Evolutionary conservation across 2,329 filamentous ascomycete species (phyloP).

Genomic region (Xylariaceae sp.): DNA sequence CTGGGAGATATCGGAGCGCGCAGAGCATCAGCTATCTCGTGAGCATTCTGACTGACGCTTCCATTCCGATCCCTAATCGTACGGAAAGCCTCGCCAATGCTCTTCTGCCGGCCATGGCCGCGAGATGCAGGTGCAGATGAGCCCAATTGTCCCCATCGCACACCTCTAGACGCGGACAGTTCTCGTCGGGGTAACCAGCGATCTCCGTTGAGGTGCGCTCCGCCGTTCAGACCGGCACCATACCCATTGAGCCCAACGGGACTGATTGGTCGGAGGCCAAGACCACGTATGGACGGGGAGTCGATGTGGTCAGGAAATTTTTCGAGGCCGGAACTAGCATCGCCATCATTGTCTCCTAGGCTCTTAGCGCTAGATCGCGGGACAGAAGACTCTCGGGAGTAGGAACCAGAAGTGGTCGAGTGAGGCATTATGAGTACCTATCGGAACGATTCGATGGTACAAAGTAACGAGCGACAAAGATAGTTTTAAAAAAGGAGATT

Average conservation of each 20-base stretch:
- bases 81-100: conserved; percentile 84
- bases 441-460: conserved; percentile 23
- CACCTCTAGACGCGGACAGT: conserved; percentile 35
- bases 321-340: conserved; percentile 40
- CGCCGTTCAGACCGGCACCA: conserved; percentile 40
- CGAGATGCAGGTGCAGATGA: conserved; percentile 36
- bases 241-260: conserved; percentile 40
- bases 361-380: conserved; percentile 38
- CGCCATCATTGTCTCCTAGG: conserved; percentile 33
- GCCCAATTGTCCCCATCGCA: conserved; percentile 38
- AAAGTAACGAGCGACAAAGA: conserved; percentile 39
- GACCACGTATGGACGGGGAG: conserved; percentile 40
- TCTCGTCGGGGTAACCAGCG: conserved; percentile 41
- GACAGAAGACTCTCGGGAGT: conserved; percentile 40
- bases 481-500: conserved; percentile 25
- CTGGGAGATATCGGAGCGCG: conserved; percentile 87
- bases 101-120: conserved; percentile 69
- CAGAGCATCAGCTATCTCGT: conserved; percentile 89
- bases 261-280: conserved; percentile 35
- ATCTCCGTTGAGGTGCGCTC: conserved; percentile 38
- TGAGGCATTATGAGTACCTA: conserved; percentile 39
- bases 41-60: conserved; percentile 90
- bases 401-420: conserved; percentile 41
- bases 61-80: conserved; percentile 80
- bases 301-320: conserved; percentile 45